These are phyloP conservation scores for Lophiostoma macrostomum DNA, from an alignment of 495 filamentous ascomycete genomes.

Conservation along the genomic window DNA sequence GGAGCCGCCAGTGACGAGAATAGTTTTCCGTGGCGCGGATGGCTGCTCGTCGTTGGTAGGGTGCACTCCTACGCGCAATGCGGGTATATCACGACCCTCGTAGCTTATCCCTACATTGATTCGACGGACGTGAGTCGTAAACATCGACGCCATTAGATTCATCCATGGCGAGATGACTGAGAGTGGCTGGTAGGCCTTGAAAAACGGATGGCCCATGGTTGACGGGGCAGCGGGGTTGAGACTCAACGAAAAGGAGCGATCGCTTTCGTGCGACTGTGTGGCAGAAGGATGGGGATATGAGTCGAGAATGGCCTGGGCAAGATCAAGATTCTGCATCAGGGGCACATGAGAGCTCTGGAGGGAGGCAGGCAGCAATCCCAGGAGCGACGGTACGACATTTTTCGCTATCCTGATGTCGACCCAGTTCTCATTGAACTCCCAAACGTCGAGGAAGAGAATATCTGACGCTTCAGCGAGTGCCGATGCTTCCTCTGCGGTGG, in stretches of 20 bases:
- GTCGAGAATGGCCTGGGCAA: slow-evolving; percentile 70
- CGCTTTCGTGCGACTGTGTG: slow-evolving; percentile 23
- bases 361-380: slow-evolving; percentile 74
- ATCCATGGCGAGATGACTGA: slow-evolving; percentile 83
- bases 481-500: slow-evolving; percentile 63
- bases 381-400: slow-evolving; percentile 73
- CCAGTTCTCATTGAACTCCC: slow-evolving; percentile 77
- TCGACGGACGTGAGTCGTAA: slow-evolving; percentile 70
- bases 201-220: slow-evolving; percentile 66
- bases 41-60: slow-evolving; percentile 44
- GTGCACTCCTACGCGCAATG: slow-evolving; percentile 71
- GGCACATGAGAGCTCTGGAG: slow-evolving; percentile 69
- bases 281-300: slow-evolving; percentile 61
- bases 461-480: slow-evolving; percentile 71
- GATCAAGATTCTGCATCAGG: slow-evolving; percentile 66
- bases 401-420: slow-evolving; percentile 83
- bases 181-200: slow-evolving; percentile 79
- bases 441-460: slow-evolving; percentile 81
- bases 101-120: slow-evolving; percentile 75
- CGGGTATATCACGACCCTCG: slow-evolving; percentile 82
- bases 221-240: slow-evolving; percentile 19
- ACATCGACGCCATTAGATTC: slow-evolving; percentile 82
- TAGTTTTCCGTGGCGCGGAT: slow-evolving; percentile 60
- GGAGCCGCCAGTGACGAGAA: slow-evolving; percentile 78
- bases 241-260: slow-evolving; percentile 35